Base-by-base conservation (phyloP, 1,284 basidiomycete genomes). In the Phellinidium pouzarii region DNA sequence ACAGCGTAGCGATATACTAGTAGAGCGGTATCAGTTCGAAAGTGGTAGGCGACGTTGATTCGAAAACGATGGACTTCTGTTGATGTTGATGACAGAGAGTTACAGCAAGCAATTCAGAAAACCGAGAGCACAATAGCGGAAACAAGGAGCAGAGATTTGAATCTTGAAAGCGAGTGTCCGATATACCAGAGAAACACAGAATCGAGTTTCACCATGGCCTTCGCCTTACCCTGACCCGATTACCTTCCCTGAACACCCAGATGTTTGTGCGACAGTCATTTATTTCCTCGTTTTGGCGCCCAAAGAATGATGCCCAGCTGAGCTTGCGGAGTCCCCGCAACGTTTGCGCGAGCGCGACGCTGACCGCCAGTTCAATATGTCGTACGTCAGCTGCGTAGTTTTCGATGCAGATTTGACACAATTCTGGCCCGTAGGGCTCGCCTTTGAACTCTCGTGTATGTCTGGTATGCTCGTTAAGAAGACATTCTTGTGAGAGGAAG, bases 401-500 rank as follows among this genome's bases (percentile, higher is more conserved):
- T 7, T 57, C 55, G 44, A 53, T 50, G 43, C 55, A 57, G 9
- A 38, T 25, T 8, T 34, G 20, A 20, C 55, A 57, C 51, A 46
- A 57, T 36, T 57, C 55, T 9, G 55, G 55, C 9, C 55, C 55
- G 29, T 50, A 53, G 2, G 55, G 55, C 2, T n/a, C 48, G 2
- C 48, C 29, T 14, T 50, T 40, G 37, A 29, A 25, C 3, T 50
- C 47, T 20, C 29, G 47, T 1, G 50, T 47, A 47, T 77, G 71
- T 12, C 63, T 61, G 56, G 79, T 65, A 52, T 79, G 77, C 8
- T 66, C 59, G 57, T 68, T 65, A 27, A 78, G 59, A 46, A 77
- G 63, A 19, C 68, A 66, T 47, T 72, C 69, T 47, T 72, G 68
- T 0, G 79, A 81, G 12, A 82, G 73, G 59, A 76, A 79, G 55